phyloP scores from a whole-genome alignment of 2,329 filamentous ascomycete species.

The Macrophomina tecta region DNA sequence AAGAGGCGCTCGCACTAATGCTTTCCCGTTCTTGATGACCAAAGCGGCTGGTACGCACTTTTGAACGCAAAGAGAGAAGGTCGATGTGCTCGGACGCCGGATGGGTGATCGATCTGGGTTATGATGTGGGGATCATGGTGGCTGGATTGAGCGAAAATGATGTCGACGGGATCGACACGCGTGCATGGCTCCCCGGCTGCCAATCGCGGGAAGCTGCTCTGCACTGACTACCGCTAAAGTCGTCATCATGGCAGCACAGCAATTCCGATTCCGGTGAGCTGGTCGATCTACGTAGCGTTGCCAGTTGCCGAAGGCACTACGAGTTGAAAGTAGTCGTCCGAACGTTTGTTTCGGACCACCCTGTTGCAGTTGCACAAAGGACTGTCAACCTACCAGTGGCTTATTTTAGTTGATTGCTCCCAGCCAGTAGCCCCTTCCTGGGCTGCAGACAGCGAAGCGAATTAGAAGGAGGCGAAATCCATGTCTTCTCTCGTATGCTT shows the following conservation, averaged over 20 bases:
- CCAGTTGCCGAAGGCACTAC: too few species aligned
- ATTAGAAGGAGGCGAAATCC: too few species aligned
- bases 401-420: too few species aligned
- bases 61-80: neutral
- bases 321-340: too few species aligned
- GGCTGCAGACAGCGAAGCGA: too few species aligned
- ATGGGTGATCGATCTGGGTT: conserved; percentile 2
- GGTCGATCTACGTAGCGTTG: too few species aligned
- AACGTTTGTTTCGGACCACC: too few species aligned
- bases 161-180: conserved; percentile 16
- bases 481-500: neutral
- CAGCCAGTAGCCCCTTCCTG: too few species aligned
- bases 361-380: too few species aligned
- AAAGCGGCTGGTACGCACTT: neutral
- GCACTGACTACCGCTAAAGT: conserved; percentile 2
- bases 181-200: neutral
- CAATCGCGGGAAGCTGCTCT: neutral
- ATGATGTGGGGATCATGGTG: neutral
- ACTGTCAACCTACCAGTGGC: too few species aligned
- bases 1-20: too few species aligned
- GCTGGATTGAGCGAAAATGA: conserved; percentile 7
- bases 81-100: neutral
- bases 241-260: neutral
- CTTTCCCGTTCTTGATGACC: too few species aligned
- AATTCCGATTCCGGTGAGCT: neutral